Percentiles rank a stretch among this genome's conserved stretches.
phyloP scores from a whole-genome alignment of 768 basidiomycete genomes.

The Lentinula detonsa region DNA sequence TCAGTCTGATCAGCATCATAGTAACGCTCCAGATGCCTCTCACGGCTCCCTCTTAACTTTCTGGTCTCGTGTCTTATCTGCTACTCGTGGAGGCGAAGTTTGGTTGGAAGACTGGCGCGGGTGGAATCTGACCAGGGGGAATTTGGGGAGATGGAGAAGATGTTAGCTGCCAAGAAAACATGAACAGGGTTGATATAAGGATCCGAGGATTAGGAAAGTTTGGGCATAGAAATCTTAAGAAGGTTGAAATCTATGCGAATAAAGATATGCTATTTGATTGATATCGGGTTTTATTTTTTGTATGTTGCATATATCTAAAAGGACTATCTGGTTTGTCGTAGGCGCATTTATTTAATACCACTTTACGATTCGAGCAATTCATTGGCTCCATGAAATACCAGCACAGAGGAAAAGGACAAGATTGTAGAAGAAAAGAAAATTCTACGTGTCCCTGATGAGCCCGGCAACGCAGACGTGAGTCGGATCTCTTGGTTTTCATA shows the following conservation, averaged over 20 bases:
- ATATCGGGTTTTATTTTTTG: too few relatives aligned
- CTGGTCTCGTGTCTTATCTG: conserved; percentile 41
- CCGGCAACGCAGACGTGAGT: not conserved
- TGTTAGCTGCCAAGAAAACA: not conserved
- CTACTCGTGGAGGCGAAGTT: conserved; percentile 49
- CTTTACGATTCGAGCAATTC: too few relatives aligned
- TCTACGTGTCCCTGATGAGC: not conserved
- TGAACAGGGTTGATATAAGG: too few relatives aligned
- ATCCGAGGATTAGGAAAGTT: too few relatives aligned
- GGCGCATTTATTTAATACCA: too few relatives aligned
- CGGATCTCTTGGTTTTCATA: not conserved
- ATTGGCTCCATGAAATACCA: not conserved
- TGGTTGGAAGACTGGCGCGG: conserved; percentile 64
- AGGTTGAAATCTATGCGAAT: too few relatives aligned
- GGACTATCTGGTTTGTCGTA: too few relatives aligned
- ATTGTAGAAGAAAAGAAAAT: not conserved
- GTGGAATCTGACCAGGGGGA: conserved; percentile 46
- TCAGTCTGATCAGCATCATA: not conserved
- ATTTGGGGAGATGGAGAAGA: conserved; percentile 20
- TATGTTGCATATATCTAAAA: too few relatives aligned
- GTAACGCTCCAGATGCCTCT: not conserved
- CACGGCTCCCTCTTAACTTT: conserved; percentile 15
- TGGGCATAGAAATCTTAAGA: too few relatives aligned
- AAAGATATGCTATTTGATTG: too few relatives aligned
- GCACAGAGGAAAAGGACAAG: not conserved